phyloP scores from a whole-genome alignment of 306 rosid genomes.

The Castanea crenata region DNA sequence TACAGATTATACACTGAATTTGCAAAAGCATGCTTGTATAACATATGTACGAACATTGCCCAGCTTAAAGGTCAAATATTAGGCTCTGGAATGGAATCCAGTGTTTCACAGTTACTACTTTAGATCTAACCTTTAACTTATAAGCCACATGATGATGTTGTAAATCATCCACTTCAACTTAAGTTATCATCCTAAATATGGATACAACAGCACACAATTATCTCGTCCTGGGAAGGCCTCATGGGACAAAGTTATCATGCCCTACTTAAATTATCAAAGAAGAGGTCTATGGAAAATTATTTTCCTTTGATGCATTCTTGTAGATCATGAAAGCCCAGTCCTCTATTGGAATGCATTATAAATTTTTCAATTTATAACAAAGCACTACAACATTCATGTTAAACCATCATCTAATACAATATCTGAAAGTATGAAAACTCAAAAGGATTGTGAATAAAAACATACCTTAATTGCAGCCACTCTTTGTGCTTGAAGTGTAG shows the following conservation, averaged over 20 bases:
- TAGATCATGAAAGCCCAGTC: not conserved
- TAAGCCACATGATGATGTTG: not conserved
- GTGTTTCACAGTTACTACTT: not conserved
- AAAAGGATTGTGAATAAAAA: conserved; percentile 10
- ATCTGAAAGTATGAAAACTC: not conserved
- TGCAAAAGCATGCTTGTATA: too few species aligned
- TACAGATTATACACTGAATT: too few species aligned
- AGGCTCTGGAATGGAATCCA: not conserved
- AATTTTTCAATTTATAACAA: not conserved
- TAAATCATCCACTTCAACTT: not conserved
- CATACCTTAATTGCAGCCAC: conserved; percentile 95
- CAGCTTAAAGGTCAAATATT: not conserved
- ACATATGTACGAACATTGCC: too few species aligned
- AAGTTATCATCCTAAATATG: not conserved
- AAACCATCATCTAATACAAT: not conserved
- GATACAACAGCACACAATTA: not conserved
- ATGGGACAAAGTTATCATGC: not conserved
- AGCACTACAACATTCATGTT: not conserved
- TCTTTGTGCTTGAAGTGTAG: conserved; percentile 81
- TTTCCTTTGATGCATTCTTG: not conserved
- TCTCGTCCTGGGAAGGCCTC: not conserved
- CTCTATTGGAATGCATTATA: not conserved
- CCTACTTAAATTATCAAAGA: not conserved
- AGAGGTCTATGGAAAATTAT: not conserved
- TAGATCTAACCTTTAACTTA: not conserved